phyloP scores from a whole-genome alignment of 2,329 filamentous ascomycete genomes.

The Penicillium sp. region DNA sequence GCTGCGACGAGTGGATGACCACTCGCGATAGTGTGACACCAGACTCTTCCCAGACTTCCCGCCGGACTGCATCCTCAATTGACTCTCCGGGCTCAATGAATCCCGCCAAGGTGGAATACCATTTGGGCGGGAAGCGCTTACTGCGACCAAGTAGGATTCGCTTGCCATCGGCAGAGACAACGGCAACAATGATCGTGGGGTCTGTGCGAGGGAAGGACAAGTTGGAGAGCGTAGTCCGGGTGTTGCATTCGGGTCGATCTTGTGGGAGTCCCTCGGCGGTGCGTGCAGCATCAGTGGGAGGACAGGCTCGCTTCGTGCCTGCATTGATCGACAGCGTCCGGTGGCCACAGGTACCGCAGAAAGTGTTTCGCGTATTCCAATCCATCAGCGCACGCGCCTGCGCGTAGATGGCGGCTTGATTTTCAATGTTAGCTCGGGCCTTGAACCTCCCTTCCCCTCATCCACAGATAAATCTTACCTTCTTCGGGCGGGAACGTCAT shows the following conservation, averaged over 20 bases:
- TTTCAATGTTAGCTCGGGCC: neutral
- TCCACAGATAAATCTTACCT: conserved; percentile 41
- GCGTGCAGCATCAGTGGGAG: conserved; percentile 38
- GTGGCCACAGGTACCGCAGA: conserved; percentile 83
- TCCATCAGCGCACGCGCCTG: conserved; percentile 83
- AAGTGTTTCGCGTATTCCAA: conserved; percentile 91
- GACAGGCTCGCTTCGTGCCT: conserved; percentile 41
- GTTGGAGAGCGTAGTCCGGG: conserved; percentile 81
- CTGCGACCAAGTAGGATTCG: conserved; percentile 77
- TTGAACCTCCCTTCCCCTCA: too few relatives aligned
- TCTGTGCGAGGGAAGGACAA: conserved; percentile 88
- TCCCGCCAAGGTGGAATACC: conserved; percentile 84
- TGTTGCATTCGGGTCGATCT: conserved; percentile 65
- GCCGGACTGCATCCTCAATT: conserved; percentile 73
- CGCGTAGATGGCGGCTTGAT: conserved; percentile 76
- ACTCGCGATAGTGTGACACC: conserved; percentile 72
- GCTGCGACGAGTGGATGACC: conserved; percentile 75
- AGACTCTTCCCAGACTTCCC: conserved; percentile 82
- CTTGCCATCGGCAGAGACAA: conserved; percentile 73
- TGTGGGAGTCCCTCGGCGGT: conserved; percentile 24
- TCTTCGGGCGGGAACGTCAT: conserved; percentile 56
- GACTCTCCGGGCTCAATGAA: conserved; percentile 83
- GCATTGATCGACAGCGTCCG: conserved; percentile 57
- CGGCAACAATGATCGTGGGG: conserved; percentile 90
- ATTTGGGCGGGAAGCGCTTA: conserved; percentile 73